phyloP scores from a whole-genome alignment of 2,329 filamentous ascomycete species.

The Fusarium sp. region DNA sequence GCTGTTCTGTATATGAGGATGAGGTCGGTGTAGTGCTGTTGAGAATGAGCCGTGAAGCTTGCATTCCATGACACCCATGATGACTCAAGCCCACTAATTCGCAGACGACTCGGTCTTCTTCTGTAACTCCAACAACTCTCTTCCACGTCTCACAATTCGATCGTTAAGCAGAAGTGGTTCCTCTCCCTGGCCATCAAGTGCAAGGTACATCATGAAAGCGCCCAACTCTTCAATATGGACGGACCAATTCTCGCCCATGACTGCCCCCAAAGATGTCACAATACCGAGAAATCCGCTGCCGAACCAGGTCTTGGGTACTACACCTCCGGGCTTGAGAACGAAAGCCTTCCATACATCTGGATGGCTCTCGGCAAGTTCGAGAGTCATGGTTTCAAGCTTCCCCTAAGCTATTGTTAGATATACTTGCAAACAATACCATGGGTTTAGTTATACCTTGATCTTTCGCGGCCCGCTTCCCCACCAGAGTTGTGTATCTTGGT shows the following conservation, averaged over 20 bases:
- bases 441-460: conserved; percentile 20
- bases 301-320: conserved; percentile 6
- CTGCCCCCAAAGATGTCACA: not conserved
- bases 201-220: conserved; percentile 35
- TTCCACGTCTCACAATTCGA: conserved; percentile 22
- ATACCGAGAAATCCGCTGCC: not conserved
- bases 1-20: not conserved
- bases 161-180: conserved; percentile 18
- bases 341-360: conserved; percentile 26
- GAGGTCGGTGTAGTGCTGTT: not conserved
- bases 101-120: not conserved
- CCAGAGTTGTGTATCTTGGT: conserved; percentile 48
- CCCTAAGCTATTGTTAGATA: conserved; percentile 20
- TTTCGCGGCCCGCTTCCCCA: conserved; percentile 36
- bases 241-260: conserved; percentile 37
- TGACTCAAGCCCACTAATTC: not conserved
- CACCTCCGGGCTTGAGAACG: conserved; percentile 32
- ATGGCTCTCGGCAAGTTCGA: conserved; percentile 19
- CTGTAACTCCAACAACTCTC: conserved; percentile 7
- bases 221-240: conserved; percentile 29
- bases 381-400: conserved; percentile 23
- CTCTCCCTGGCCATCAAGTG: conserved; percentile 24
- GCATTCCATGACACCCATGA: not conserved
- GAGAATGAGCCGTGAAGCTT: not conserved
- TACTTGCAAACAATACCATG: too few relatives aligned